phyloP scores from a whole-genome alignment of 441 rosid genomes.

The Daphne laureola region DNA sequence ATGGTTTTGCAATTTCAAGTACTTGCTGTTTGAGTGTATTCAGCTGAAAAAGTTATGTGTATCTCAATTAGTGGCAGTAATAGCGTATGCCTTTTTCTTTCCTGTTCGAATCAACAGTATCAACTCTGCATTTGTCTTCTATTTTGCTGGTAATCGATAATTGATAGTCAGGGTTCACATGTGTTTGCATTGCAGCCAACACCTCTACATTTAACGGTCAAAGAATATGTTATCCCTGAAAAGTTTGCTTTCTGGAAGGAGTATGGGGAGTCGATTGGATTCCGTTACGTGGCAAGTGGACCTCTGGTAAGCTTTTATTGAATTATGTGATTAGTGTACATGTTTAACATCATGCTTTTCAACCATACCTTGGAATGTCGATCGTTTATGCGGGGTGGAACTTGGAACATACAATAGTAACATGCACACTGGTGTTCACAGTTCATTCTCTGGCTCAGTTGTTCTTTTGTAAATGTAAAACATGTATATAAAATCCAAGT shows the following conservation, averaged over 20 bases:
- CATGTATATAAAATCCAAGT: too few species aligned
- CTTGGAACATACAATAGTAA: too few species aligned
- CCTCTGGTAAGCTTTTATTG: constrained; percentile 58
- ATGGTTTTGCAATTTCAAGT: too few species aligned
- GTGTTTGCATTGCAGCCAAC: constrained; percentile 81
- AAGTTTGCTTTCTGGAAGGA: constrained; percentile 90
- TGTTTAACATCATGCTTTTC: too few species aligned
- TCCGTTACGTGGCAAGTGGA: constrained; percentile 92
- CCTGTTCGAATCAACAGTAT: not conserved
- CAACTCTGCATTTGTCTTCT: not conserved
- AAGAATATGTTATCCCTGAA: constrained; percentile 90
- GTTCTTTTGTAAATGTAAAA: too few species aligned
- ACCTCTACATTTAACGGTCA: constrained; percentile 89
- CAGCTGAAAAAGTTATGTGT: not conserved
- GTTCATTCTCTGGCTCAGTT: too few species aligned
- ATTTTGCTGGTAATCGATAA: not conserved
- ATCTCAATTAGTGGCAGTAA: not conserved
- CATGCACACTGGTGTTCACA: too few species aligned
- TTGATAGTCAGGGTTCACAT: not conserved
- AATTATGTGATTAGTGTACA: too few species aligned
- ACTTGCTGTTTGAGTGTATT: constrained; percentile 2
- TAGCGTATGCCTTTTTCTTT: not conserved
- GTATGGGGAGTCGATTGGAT: constrained; percentile 90
- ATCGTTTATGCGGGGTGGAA: too few species aligned
- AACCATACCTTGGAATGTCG: too few species aligned